These are phyloP conservation scores for Setomelanomma holmii DNA, from an alignment of 2,329 filamentous ascomycete species.

Conservation along the genomic window DNA sequence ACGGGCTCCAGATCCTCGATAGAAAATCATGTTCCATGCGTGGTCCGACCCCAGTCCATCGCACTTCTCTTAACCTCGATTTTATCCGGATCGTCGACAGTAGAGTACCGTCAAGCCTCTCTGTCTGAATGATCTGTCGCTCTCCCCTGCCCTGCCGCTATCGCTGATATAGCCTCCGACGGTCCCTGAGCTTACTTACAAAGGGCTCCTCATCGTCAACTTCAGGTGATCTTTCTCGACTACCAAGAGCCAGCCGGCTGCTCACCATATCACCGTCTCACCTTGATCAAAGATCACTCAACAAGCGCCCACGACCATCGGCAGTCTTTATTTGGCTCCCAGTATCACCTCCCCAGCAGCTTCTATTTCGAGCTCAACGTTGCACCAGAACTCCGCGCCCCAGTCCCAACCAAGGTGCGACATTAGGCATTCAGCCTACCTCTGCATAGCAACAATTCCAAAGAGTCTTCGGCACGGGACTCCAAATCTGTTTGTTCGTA, in stretches of 20 bases:
- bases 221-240: slow-evolving; percentile 32
- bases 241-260: slow-evolving; percentile 38
- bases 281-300: slow-evolving; percentile 23
- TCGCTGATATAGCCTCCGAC: slow-evolving; percentile 48
- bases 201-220: slow-evolving; percentile 40
- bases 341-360: slow-evolving; percentile 35
- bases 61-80: slow-evolving; percentile 48
- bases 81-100: slow-evolving; percentile 50
- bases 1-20: slow-evolving; percentile 49
- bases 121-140: slow-evolving; percentile 48
- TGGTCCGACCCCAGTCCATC: slow-evolving; percentile 46
- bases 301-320: slow-evolving; percentile 27
- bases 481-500: slow-evolving; percentile 29
- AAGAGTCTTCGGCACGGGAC: slow-evolving; percentile 30
- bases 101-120: slow-evolving; percentile 50
- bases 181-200: slow-evolving; percentile 45
- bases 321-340: slow-evolving; percentile 40
- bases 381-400: slow-evolving; percentile 44
- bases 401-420: slow-evolving; percentile 40
- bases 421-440: slow-evolving; percentile 46
- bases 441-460: slow-evolving; percentile 40
- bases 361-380: slow-evolving; percentile 45
- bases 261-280: slow-evolving; percentile 30
- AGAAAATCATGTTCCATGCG: slow-evolving; percentile 49
- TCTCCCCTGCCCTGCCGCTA: slow-evolving; percentile 42